Evolutionary conservation across 1,139 yeast species (phyloP), one percentile per base, ranked within the genome.

Genomic region (Candida mesenterica): DNA sequence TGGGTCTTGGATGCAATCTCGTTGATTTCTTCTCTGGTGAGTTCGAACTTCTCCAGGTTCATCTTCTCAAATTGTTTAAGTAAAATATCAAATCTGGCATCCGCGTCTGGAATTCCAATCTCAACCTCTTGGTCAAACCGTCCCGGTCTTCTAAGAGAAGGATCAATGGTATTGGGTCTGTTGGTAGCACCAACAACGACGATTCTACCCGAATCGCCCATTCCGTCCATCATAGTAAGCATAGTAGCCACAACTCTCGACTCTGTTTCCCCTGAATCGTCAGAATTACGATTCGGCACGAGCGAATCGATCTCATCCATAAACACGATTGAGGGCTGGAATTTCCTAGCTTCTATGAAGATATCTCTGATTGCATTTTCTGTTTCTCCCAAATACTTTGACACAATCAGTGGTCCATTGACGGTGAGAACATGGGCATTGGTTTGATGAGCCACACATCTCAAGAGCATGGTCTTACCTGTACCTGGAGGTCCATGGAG

Each of bases 401-500:
- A 87, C 2, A 89, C 92, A 36, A 92, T 85, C 0, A 95, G 82
- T 1, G 97, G 96, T 0, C 97, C 96, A 53, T 86, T 85, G 18
- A 92, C 83, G 2, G 87, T 79, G 32, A 90, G 68, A 0, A 90
- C 80, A 58, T 90, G 97, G 0, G 95, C 95, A 43, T 78, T 70
- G 4, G 68, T 58, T 36, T 82, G 84, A 39, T 74, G 67, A 0
- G 96, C 95, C 9, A 92, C 81, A 24, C 96, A 85, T 37, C 87
- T 72, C 30, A 94, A 65, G 12, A 92, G 69, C 88, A 90, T 79
- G 1, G 97, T 87, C 57, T 92, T 92, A 37, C 99, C 99, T 0
- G 97, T 90, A 1, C 99, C 99, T 2, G 97, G 95, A 2, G 97
- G 96, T 0, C 99, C 99, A 61, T 90, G 95, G 4, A 92, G 64